These are phyloP conservation scores for Plantago coronopus DNA, from an alignment of 305 asterid genomes.

Conservation along the genomic window DNA sequence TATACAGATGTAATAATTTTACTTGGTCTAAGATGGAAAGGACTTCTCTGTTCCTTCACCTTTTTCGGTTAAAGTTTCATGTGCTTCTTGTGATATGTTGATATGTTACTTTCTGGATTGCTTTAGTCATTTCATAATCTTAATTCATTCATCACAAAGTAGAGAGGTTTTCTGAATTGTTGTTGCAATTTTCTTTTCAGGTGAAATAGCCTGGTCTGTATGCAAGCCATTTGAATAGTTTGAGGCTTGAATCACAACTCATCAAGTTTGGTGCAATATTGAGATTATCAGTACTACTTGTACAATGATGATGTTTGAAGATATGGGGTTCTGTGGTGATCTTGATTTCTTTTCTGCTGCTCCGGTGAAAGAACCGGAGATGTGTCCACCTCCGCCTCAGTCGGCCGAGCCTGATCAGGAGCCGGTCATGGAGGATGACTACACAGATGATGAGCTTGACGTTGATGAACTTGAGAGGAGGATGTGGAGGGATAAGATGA, in stretches of 20 bases:
- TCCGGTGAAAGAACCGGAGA: slow-evolving; percentile 44
- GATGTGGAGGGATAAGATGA: slow-evolving; percentile 86
- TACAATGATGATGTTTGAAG: slow-evolving; percentile 73
- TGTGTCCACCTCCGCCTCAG: slow-evolving; percentile 26
- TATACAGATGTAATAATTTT: slow-evolving; percentile 12
- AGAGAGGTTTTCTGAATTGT: neutral
- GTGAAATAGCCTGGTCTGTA: slow-evolving; percentile 21
- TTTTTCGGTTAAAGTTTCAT: slow-evolving; percentile 30
- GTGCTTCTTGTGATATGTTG: slow-evolving; percentile 34
- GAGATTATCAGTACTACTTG: slow-evolving; percentile 3
- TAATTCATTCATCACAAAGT: neutral
- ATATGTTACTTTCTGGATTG: slow-evolving; percentile 13
- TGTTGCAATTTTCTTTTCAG: slow-evolving; percentile 29
- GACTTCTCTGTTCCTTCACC: slow-evolving; percentile 14
- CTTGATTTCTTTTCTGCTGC: slow-evolving; percentile 58
- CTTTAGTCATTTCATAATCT: slow-evolving; percentile 7
- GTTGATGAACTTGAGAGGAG: slow-evolving; percentile 80
- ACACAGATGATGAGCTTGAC: slow-evolving; percentile 72
- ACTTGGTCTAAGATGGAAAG: slow-evolving; percentile 6
- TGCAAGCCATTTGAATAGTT: slow-evolving; percentile 3
- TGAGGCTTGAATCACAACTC: slow-evolving; percentile 2
- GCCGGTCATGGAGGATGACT: slow-evolving; percentile 60
- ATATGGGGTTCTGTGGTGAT: slow-evolving; percentile 64
- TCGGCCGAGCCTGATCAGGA: slow-evolving; percentile 40
- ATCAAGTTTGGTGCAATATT: neutral